Evolutionary conservation across 805 yeast species (phyloP), one percentile per base, ranked within the genome.

Genomic region (Millerozyma miso): DNA sequence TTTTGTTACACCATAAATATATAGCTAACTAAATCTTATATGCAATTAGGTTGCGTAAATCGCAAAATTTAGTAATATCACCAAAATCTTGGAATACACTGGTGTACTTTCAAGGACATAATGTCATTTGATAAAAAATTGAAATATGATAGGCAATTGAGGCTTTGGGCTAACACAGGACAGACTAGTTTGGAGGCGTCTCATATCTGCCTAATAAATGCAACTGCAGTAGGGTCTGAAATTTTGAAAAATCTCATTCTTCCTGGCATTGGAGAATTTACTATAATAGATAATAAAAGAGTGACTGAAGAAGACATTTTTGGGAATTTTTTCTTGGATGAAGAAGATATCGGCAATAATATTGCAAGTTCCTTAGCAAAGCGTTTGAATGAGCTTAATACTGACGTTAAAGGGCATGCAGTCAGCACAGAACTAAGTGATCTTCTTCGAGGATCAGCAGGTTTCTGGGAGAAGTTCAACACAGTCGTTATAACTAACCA

Each of bases 101-200:
- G 5, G n/a, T 13, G 7, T n/a, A 32, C 34, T 32, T 13, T 7
- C 7, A 32, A 13, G 7, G 17, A 13, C 17, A 7, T 13, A 18
- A 39, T 50, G 49, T 16, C 44, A 4, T 64, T 69, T 17, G 71
- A 71, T 31, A 76, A 68, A 42, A 61, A 59, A 52, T 69, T 71
- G 38, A 81, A 81, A 47, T 89, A 87, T 57, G 97, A 90, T 60
- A 74, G 99, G 32, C 98, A 91, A 58, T 65, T 91, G 45, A 75
- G 97, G 31, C 65, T 91, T 13, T 91, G 98, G 98, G 89, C 87
- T 1, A 54, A 74, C 0, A 60, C 73, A 8, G 99, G 97, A 3
- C 99, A 91, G 55, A 45, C 59, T 3, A 66, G 70, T 4, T 67
- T 91, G 14, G 77, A 77, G 26, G 53, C 57, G 1, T 68, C 90